These are phyloP conservation scores for Coemansia sp. DNA, from an alignment of 192 early-diverging fungal genomes.

Conservation along the genomic window DNA sequence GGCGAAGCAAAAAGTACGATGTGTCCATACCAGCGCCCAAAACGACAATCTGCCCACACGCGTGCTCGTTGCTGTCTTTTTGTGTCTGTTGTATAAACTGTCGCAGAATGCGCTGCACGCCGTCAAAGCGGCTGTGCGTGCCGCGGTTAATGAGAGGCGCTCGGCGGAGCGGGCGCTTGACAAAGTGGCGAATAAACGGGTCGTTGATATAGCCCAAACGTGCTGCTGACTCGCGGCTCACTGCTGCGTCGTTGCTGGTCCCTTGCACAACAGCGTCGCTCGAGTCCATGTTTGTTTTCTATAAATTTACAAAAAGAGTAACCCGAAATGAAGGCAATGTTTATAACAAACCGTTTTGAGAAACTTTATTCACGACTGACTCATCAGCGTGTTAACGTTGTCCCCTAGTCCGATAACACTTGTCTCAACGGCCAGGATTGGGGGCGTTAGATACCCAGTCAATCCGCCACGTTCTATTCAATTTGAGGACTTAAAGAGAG, in stretches of 20 bases:
- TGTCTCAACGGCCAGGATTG: neutral
- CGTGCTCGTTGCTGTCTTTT: neutral
- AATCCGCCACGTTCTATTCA: neutral
- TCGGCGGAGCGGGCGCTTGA: conserved; percentile 66
- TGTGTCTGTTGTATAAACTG: conserved; percentile 57
- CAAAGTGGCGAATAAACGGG: conserved; percentile 78
- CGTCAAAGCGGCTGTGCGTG: conserved; percentile 73
- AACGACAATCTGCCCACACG: conserved; percentile 66
- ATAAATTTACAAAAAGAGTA: neutral
- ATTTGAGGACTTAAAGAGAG: neutral
- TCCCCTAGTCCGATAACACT: neutral
- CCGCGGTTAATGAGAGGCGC: conserved; percentile 94
- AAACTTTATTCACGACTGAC: neutral
- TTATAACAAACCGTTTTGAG: too few species aligned
- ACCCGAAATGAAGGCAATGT: too few species aligned
- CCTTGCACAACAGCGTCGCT: conserved; percentile 72
- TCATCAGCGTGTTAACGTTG: neutral
- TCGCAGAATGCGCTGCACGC: conserved; percentile 64
- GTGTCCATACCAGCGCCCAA: conserved; percentile 94
- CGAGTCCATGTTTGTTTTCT: neutral
- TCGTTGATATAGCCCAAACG: conserved; percentile 79
- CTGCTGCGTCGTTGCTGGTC: conserved; percentile 92
- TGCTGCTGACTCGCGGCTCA: conserved; percentile 83
- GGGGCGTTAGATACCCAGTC: neutral
- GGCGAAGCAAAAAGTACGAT: conserved; percentile 79